Percentiles rank a stretch among this genome's conserved stretches.
phyloP scores from a whole-genome alignment of 108 stramenopile species.

The Pseudonitzschia multiseries region DNA sequence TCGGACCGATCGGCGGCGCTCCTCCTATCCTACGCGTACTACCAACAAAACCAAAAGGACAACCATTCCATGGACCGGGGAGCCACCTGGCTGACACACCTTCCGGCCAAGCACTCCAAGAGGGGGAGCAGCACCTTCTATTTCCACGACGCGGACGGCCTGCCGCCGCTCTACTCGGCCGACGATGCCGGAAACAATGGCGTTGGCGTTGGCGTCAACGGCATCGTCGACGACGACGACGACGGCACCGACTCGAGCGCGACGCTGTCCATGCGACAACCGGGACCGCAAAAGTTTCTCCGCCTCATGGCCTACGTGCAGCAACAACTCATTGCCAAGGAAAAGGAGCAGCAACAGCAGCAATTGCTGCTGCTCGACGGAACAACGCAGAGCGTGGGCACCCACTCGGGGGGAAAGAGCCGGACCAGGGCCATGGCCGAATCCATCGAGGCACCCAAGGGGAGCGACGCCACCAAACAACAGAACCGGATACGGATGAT shows the following conservation, averaged over 20 bases:
- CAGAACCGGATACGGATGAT: neutral
- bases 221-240: neutral
- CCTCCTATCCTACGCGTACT: conserved; percentile 5
- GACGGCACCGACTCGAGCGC: conserved; percentile 15
- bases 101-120: conserved; percentile 36
- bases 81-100: conserved; percentile 72
- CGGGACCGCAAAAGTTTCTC: conserved; percentile 27
- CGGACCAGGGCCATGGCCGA: conserved; percentile 6
- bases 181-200: neutral
- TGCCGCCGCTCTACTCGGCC: neutral
- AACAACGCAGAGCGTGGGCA: neutral
- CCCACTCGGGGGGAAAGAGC: neutral
- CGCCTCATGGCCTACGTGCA: conserved; percentile 31
- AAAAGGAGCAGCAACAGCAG: neutral
- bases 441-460: neutral
- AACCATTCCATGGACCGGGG: conserved; percentile 49
- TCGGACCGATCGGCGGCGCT: neutral
- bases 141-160: neutral
- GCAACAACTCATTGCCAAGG: conserved; percentile 31
- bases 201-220: too few species aligned
- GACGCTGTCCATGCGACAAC: conserved; percentile 19
- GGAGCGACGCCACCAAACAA: neutral
- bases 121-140: conserved; percentile 15
- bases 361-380: neutral
- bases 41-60: conserved; percentile 14